These are phyloP conservation scores for Mortierella sp. DNA, from an alignment of 371 early-diverging fungal species.

Conservation along the genomic window DNA sequence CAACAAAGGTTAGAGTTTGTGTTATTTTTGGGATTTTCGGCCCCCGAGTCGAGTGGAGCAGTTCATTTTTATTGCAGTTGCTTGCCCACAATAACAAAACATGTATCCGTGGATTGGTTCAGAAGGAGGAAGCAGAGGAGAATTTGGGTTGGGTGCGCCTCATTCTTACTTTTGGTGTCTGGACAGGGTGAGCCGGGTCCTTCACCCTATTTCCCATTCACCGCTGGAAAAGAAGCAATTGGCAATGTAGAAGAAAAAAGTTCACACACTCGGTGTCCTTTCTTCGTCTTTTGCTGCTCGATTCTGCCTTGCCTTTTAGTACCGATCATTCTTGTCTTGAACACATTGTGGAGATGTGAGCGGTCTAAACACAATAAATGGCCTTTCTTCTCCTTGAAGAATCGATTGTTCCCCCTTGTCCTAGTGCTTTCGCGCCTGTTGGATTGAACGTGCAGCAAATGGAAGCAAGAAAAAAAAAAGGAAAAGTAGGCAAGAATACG, in stretches of 20 bases:
- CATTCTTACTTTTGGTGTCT: background rate
- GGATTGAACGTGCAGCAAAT: background rate
- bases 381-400: background rate
- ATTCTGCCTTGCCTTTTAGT: background rate
- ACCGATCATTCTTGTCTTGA: background rate
- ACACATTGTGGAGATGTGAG: background rate
- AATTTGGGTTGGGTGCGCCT: background rate
- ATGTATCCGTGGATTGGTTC: constrained; percentile 2
- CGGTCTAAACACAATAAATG: background rate
- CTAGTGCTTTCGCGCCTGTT: background rate
- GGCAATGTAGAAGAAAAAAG: background rate
- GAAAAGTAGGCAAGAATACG: background rate
- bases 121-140: background rate
- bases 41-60: constrained; percentile 8
- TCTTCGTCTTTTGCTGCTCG: background rate
- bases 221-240: background rate
- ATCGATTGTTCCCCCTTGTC: background rate
- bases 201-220: background rate
- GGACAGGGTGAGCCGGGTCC: constrained; percentile 16
- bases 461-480: background rate
- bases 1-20: background rate
- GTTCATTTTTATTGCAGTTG: background rate
- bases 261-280: too few relatives aligned
- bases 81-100: background rate
- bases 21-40: constrained; percentile 10